phyloP scores from a whole-genome alignment of 768 basidiomycete genomes.

The Pisolithus marmoratus region DNA sequence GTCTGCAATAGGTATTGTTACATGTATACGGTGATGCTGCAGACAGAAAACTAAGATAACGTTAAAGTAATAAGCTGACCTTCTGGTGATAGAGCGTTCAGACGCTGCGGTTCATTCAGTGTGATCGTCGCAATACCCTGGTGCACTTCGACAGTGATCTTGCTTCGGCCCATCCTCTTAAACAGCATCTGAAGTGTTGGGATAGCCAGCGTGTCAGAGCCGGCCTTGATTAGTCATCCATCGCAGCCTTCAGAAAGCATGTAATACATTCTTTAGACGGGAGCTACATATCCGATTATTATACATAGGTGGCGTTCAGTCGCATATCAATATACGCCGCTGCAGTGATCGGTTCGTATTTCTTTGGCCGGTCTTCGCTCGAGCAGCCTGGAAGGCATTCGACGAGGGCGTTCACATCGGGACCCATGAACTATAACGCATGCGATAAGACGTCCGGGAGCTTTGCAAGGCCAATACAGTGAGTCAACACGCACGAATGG shows the following conservation, averaged over 20 bases:
- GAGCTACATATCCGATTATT: background rate
- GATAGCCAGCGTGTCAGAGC: too few species aligned
- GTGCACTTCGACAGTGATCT: constrained; percentile 42
- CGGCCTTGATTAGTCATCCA: background rate
- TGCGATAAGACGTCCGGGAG: constrained; percentile 5
- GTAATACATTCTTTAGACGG: background rate
- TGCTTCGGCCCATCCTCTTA: constrained; percentile 31
- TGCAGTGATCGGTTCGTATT: constrained; percentile 42
- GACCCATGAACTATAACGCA: constrained; percentile 24
- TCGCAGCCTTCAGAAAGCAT: background rate
- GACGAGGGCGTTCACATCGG: constrained; percentile 37
- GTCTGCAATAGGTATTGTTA: constrained; percentile 33
- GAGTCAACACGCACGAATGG: constrained; percentile 42
- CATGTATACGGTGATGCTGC: background rate
- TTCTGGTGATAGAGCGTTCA: constrained; percentile 56
- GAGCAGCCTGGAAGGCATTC: constrained; percentile 51
- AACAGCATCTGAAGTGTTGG: too few species aligned
- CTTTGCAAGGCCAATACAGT: background rate
- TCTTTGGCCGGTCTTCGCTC: constrained; percentile 39
- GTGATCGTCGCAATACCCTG: constrained; percentile 65
- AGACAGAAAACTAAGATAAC: background rate
- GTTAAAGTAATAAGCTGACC: constrained; percentile 28
- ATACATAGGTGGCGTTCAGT: constrained; percentile 32
- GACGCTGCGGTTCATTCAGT: constrained; percentile 50
- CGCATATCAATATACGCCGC: constrained; percentile 36